These are phyloP conservation scores for Cyclotella kingstonii DNA, from an alignment of 108 stramenopile species.

Conservation along the genomic window DNA sequence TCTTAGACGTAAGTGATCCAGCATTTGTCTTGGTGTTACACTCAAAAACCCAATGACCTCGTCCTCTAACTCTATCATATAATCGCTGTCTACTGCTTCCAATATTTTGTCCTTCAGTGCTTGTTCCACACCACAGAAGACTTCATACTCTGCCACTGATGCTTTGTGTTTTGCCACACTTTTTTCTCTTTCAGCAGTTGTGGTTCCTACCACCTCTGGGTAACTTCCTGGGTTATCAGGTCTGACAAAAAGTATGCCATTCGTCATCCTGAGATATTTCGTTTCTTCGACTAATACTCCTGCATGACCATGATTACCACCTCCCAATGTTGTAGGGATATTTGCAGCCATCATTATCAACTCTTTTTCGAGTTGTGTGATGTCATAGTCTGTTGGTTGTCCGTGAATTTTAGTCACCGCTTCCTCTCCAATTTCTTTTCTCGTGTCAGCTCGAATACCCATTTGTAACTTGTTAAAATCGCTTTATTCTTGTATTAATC, in stretches of 20 bases:
- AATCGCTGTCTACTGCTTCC: background rate
- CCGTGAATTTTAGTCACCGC: slow-evolving; percentile 15
- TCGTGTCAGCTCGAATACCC: background rate
- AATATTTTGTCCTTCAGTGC: slow-evolving; percentile 1
- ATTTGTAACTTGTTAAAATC: background rate
- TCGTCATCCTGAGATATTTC: slow-evolving; percentile 6
- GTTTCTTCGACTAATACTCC: slow-evolving; percentile 16
- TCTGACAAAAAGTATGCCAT: background rate
- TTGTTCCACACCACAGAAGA: slow-evolving; percentile 2
- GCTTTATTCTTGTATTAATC: background rate
- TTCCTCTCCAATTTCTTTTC: background rate
- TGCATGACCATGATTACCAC: slow-evolving; percentile 19
- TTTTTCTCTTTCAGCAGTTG: background rate
- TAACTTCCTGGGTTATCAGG: slow-evolving; percentile 13
- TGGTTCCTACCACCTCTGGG: slow-evolving; percentile 4
- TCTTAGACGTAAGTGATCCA: background rate
- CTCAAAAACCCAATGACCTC: background rate
- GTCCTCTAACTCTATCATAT: background rate
- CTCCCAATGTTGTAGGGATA: slow-evolving; percentile 12
- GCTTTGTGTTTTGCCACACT: slow-evolving; percentile 23
- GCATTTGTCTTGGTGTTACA: background rate
- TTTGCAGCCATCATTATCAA: slow-evolving; percentile 6
- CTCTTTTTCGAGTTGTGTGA: slow-evolving; percentile 9
- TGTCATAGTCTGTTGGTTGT: slow-evolving; percentile 23
- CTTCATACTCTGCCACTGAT: slow-evolving; percentile 3